phyloP scores from a whole-genome alignment of 257 asterid genomes.

The Jaltomata sinuosa region DNA sequence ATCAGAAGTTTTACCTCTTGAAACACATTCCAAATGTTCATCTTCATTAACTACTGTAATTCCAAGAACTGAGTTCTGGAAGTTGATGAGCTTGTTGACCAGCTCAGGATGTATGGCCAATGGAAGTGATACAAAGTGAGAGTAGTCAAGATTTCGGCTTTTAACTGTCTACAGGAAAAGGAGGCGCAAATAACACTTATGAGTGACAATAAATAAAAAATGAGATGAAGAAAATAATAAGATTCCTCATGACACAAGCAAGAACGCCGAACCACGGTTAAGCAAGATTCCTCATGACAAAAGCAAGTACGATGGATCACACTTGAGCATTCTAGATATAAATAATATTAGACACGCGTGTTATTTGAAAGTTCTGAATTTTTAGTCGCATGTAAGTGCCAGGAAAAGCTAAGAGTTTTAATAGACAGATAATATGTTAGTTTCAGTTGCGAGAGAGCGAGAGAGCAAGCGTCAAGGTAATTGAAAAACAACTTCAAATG shows the following conservation, averaged over 20 bases:
- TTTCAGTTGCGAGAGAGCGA: not conserved
- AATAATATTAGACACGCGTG: not conserved
- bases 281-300: not conserved
- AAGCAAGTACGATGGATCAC: not conserved
- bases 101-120: constrained; percentile 76
- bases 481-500: not conserved
- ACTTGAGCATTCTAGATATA: not conserved
- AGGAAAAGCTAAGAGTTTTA: not conserved
- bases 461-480: not conserved
- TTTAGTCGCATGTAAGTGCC: not conserved
- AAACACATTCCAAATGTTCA: constrained; percentile 22
- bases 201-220: not conserved
- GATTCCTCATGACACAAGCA: not conserved
- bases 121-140: constrained; percentile 97
- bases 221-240: not conserved
- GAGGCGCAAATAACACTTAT: not conserved
- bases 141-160: constrained; percentile 69
- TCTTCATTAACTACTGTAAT: constrained; percentile 22
- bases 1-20: constrained; percentile 26
- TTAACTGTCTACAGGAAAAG: constrained; percentile 54
- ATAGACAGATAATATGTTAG: not conserved
- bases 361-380: not conserved
- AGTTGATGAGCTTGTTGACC: constrained; percentile 64
- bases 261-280: not conserved
- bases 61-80: constrained; percentile 69